These are phyloP conservation scores for Skeletonema tropicum DNA, from an alignment of 108 stramenopile species.

Conservation along the genomic window DNA sequence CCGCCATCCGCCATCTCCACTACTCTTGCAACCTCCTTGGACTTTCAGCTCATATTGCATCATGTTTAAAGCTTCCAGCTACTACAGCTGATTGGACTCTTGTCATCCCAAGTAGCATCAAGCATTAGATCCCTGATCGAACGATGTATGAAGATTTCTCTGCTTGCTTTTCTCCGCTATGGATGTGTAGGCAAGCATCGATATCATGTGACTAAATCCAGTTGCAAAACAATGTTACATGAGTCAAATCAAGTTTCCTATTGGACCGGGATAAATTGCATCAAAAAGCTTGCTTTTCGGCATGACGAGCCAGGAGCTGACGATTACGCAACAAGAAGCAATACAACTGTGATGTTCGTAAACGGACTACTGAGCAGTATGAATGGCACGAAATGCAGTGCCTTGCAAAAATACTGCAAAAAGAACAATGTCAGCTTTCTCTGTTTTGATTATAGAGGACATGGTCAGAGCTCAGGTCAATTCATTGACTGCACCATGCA, in stretches of 20 bases:
- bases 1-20: no score
- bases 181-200: background rate
- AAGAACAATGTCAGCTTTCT: background rate
- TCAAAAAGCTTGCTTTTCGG: background rate
- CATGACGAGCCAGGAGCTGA: background rate
- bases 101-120: background rate
- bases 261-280: background rate
- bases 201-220: no score
- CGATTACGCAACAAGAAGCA: background rate
- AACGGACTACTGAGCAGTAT: constrained; percentile 1
- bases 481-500: background rate
- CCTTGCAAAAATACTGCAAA: background rate
- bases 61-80: no score
- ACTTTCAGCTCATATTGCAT: no score
- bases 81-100: no score
- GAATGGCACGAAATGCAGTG: background rate
- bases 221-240: background rate
- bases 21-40: no score
- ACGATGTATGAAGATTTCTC: background rate
- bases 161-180: background rate
- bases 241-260: background rate
- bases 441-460: constrained; percentile 6
- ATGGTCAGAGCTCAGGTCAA: background rate
- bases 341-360: background rate
- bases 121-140: background rate